Percentiles rank a stretch among this genome's conserved stretches.
phyloP scores from a whole-genome alignment of 164 flowering plant species.

The Taxillus chinensis region DNA sequence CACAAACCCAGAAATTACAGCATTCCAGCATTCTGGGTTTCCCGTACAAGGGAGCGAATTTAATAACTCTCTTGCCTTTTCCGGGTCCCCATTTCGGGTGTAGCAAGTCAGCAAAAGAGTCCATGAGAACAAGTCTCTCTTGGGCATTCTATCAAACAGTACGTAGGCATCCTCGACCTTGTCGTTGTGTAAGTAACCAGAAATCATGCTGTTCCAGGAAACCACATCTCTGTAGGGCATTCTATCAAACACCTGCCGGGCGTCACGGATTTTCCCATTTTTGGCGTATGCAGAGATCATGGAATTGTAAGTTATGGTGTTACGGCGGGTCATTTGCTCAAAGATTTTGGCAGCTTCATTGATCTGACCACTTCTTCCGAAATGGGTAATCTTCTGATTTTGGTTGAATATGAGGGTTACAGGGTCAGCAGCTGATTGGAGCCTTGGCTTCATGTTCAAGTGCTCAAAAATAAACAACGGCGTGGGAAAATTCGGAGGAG shows the following conservation, averaged over 20 bases:
- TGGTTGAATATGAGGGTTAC: not conserved
- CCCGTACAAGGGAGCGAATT: not conserved
- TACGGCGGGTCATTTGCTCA: not conserved
- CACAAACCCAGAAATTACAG: not conserved
- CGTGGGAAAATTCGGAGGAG: too few relatives aligned
- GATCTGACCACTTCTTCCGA: not conserved
- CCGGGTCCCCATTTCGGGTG: not conserved
- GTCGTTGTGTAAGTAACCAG: not conserved
- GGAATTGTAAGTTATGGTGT: not conserved
- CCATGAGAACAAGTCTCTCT: not conserved
- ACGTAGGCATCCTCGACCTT: not conserved
- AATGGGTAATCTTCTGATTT: not conserved
- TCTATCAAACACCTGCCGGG: constrained; percentile 1
- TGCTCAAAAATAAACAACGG: too few relatives aligned
- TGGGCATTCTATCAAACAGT: not conserved
- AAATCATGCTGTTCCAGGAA: not conserved
- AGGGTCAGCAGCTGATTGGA: not conserved
- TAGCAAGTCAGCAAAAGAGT: not conserved
- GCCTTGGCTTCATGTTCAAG: not conserved
- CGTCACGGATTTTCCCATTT: not conserved
- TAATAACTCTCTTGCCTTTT: not conserved
- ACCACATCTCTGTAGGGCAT: not conserved
- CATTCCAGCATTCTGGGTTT: not conserved
- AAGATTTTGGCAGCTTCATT: not conserved
- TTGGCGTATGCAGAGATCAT: not conserved